Evolutionary conservation across 345 rosid species (phyloP).

Genomic region (Dipteronia dyeriana): DNA sequence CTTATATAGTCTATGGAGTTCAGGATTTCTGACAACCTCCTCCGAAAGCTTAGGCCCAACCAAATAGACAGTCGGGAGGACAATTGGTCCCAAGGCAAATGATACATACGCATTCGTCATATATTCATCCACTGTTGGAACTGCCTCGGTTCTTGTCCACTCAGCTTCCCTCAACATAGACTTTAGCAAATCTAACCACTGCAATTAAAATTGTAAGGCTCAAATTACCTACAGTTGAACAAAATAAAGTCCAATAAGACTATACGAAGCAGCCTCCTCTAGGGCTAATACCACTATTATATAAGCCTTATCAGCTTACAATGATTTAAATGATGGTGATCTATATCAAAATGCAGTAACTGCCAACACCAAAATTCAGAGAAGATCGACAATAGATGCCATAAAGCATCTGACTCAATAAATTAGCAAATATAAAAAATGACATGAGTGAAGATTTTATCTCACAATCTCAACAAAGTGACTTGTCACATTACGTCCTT

Average conservation of each 20-base stretch:
- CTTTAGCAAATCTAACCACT: constrained; percentile 84
- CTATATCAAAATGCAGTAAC: background rate
- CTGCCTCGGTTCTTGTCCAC: constrained; percentile 53
- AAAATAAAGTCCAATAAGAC: background rate
- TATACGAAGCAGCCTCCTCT: too few species aligned
- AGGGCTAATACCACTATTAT: background rate
- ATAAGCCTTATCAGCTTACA: background rate
- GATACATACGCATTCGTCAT: constrained; percentile 66
- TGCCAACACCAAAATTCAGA: background rate
- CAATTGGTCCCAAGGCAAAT: constrained; percentile 82
- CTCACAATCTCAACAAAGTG: constrained; percentile 63
- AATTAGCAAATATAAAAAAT: background rate
- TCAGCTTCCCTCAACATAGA: constrained; percentile 66
- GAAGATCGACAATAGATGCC: too few species aligned
- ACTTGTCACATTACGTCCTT: constrained; percentile 56
- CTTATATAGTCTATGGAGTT: constrained; percentile 46
- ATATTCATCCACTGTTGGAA: constrained; percentile 69
- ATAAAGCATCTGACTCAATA: too few species aligned
- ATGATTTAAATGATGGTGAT: background rate
- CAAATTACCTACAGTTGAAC: background rate
- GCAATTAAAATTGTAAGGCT: constrained; percentile 30
- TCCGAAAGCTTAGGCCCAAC: constrained; percentile 69
- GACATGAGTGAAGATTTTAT: background rate
- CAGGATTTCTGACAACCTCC: constrained; percentile 37
- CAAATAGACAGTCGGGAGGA: constrained; percentile 75